These are phyloP conservation scores for Candida silvicultrix DNA, from an alignment of 805 yeast species.

Conservation along the genomic window DNA sequence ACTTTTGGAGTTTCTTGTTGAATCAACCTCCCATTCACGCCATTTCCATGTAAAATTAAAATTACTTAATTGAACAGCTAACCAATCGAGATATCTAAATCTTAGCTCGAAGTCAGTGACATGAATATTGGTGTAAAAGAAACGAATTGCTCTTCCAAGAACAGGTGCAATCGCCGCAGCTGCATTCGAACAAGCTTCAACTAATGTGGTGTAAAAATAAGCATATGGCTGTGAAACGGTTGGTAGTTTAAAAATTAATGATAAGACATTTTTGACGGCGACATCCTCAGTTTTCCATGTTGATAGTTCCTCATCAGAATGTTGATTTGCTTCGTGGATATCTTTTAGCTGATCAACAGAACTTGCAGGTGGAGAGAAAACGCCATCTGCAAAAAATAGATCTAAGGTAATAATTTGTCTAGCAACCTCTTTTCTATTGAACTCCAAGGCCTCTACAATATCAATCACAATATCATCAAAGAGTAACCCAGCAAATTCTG, in stretches of 20 bases:
- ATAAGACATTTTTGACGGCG: constrained; percentile 74
- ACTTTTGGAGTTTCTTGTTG: constrained; percentile 36
- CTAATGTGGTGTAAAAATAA: constrained; percentile 78
- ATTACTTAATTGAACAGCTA: constrained; percentile 86
- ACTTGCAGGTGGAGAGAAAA: constrained; percentile 70
- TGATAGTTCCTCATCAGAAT: constrained; percentile 30
- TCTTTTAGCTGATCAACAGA: constrained; percentile 63
- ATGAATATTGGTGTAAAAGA: constrained; percentile 62
- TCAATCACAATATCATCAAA: constrained; percentile 74
- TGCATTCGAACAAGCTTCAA: constrained; percentile 81
- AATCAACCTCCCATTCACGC: constrained; percentile 83
- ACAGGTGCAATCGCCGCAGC: constrained; percentile 87
- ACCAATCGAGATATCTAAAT: constrained; percentile 79
- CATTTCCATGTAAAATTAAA: constrained; percentile 97
- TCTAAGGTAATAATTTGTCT: constrained; percentile 75
- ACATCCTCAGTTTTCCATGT: constrained; percentile 92
- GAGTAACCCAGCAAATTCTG: constrained; percentile 49
- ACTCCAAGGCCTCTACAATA: constrained; percentile 72
- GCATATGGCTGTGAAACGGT: constrained; percentile 56
- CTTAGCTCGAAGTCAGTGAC: constrained; percentile 71
- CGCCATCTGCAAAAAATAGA: constrained; percentile 56
- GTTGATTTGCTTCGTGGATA: constrained; percentile 32
- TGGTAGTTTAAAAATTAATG: constrained; percentile 75
- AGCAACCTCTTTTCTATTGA: constrained; percentile 83
- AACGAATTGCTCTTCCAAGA: constrained; percentile 86